Evolutionary conservation across 257 asterid genomes (phyloP).

Genomic region (Gentiana dahurica): DNA sequence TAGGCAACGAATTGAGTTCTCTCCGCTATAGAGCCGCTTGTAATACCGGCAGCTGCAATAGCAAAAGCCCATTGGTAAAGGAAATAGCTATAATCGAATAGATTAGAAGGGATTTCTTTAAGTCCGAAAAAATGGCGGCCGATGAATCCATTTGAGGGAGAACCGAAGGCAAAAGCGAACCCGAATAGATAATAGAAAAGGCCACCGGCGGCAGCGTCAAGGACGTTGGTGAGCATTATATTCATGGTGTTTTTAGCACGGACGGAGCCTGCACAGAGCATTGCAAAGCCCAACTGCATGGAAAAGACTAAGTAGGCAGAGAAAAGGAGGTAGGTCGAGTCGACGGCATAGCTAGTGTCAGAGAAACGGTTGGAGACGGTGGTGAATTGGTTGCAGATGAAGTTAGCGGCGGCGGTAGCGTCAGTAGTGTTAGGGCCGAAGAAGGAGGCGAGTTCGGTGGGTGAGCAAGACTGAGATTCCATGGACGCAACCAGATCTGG

Average conservation of each 20-base stretch:
- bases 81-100: slow-evolving; percentile 47
- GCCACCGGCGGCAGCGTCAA: slow-evolving; percentile 93
- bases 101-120: slow-evolving; percentile 31
- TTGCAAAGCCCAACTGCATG: slow-evolving; percentile 93
- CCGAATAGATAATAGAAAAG: slow-evolving; percentile 79
- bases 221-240: slow-evolving; percentile 90
- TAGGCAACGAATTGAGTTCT: slow-evolving; percentile 80
- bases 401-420: slow-evolving; percentile 46
- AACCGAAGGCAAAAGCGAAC: slow-evolving; percentile 77
- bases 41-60: slow-evolving; percentile 95
- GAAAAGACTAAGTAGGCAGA: slow-evolving; percentile 83
- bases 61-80: slow-evolving; percentile 94
- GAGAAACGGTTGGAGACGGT: slow-evolving; percentile 28
- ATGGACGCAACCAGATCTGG: slow-evolving; percentile 9
- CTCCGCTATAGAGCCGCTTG: slow-evolving; percentile 87
- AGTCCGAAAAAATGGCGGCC: slow-evolving; percentile 70
- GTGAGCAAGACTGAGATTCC: slow-evolving; percentile 35
- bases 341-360: slow-evolving; percentile 63
- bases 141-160: slow-evolving; percentile 74
- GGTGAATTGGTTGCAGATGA: slow-evolving; percentile 59
- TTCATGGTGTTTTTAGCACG: slow-evolving; percentile 89
- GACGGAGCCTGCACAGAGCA: slow-evolving; percentile 96
- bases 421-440: slow-evolving; percentile 62
- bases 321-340: slow-evolving; percentile 75
- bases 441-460: slow-evolving; percentile 40